Evolutionary conservation across 2,329 filamentous ascomycete species (phyloP).

Genomic region (Calonectria naviculata): DNA sequence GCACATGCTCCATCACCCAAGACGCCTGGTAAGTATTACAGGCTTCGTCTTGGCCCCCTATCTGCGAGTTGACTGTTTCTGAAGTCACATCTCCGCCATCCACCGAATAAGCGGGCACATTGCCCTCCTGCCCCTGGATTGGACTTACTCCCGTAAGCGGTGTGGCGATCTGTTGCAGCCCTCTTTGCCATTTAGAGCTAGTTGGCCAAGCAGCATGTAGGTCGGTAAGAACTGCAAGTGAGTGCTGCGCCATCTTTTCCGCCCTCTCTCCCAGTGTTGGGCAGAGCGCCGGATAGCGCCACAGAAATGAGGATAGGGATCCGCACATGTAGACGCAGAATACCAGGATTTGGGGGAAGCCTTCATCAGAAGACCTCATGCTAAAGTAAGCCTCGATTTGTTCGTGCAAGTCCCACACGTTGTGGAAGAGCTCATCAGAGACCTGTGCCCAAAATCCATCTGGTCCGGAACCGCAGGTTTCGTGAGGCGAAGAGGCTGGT

Average conservation of each 20-base stretch:
- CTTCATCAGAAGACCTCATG: slow-evolving; percentile 42
- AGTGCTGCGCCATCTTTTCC: slow-evolving; percentile 39
- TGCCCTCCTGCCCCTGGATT: background rate
- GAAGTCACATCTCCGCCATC: background rate
- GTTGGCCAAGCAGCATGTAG: slow-evolving; percentile 41
- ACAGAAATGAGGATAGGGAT: slow-evolving; percentile 47
- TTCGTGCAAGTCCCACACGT: slow-evolving; percentile 48
- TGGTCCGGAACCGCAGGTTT: slow-evolving; percentile 28
- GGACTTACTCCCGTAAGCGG: slow-evolving; percentile 22
- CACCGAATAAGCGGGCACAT: background rate
- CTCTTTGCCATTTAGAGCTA: slow-evolving; percentile 33
- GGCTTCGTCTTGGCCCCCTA: background rate
- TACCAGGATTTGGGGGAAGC: slow-evolving; percentile 49
- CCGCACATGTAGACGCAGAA: slow-evolving; percentile 55
- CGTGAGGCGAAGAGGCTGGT: slow-evolving; percentile 5
- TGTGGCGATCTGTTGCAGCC: slow-evolving; percentile 32
- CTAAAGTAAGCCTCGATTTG: slow-evolving; percentile 48
- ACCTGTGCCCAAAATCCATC: slow-evolving; percentile 41
- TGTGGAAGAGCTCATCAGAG: slow-evolving; percentile 47
- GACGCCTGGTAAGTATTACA: background rate
- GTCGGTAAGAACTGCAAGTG: slow-evolving; percentile 36
- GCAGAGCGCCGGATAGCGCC: slow-evolving; percentile 44
- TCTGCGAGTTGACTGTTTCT: background rate
- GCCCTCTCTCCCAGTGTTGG: slow-evolving; percentile 35
- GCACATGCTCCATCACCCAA: background rate